These are phyloP conservation scores for Brettanomyces custersianus DNA, from an alignment of 805 yeast species.

Conservation along the genomic window DNA sequence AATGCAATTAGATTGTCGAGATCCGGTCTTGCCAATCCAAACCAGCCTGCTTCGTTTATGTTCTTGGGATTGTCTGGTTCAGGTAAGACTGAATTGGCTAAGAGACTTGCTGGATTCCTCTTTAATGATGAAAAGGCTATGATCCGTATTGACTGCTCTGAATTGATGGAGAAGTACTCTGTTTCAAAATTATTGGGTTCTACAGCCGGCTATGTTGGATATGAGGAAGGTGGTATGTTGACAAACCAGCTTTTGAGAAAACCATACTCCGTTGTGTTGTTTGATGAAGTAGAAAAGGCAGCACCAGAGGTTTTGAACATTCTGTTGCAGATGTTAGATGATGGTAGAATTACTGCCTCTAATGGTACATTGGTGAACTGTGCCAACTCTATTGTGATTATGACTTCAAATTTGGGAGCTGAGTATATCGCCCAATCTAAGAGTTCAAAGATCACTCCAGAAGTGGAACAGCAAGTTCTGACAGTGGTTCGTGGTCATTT, in stretches of 20 bases:
- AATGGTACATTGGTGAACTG: constrained; percentile 92
- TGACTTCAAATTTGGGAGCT: constrained; percentile 98
- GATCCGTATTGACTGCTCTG: constrained; percentile 97
- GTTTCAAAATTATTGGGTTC: constrained; percentile 94
- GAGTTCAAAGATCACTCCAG: constrained; percentile 52
- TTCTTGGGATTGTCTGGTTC: constrained; percentile 95
- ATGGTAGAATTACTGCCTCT: constrained; percentile 91
- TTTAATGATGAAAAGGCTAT: constrained; percentile 95
- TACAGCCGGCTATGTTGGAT: constrained; percentile 95
- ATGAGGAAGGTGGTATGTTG: constrained; percentile 93
- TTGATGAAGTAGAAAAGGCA: constrained; percentile 98
- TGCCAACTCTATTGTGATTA: constrained; percentile 82
- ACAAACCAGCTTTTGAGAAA: constrained; percentile 86
- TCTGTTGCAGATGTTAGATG: constrained; percentile 86
- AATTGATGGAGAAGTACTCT: constrained; percentile 89
- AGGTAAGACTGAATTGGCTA: constrained; percentile 97
- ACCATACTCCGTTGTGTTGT: constrained; percentile 92
- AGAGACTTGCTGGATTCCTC: constrained; percentile 91
- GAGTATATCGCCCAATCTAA: constrained; percentile 66
- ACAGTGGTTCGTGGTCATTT: constrained; percentile 77
- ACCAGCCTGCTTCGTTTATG: constrained; percentile 92
- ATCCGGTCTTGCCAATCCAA: constrained; percentile 92
- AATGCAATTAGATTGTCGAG: constrained; percentile 89
- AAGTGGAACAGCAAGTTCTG: constrained; percentile 75
- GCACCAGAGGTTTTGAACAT: constrained; percentile 96